Evolutionary conservation across 345 rosid species (phyloP), one percentile per base, ranked within the genome.

Genomic region (Tarenaya hassleriana): DNA sequence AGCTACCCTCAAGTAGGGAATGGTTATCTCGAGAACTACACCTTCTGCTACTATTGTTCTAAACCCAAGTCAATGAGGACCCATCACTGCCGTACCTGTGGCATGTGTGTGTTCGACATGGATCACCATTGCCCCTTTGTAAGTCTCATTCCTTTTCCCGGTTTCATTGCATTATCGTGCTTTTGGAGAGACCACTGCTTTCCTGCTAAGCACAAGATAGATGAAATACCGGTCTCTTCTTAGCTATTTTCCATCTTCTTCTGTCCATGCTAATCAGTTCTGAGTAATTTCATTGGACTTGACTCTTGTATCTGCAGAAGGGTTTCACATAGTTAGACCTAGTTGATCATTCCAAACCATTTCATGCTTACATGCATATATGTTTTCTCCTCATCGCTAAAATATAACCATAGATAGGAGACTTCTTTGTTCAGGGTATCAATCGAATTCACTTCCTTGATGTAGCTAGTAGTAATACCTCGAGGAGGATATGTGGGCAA

Each of bases 51-150:
- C 57, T 67, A 72, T 58, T 86, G 96, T 72, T 73, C 70, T 32
- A 84, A 66, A 75, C 96, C 92, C 9, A 91, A 91, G 72, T 82
- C 98, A 21, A 92, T 95, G 10, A 78, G 85, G 70, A 49, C 82
- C 45, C 96, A 87, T 81, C 98, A 91, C 69, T 91, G 98, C 59
- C 83, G 88, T 63, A 74, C 98, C 7, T 91, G 98, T 68, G 84
- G 86, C 63, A 75, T 68, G 70, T 91, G 96, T 73, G 69, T 91
- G 47, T 52, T 86, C 51, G 92, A 91, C 75, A 91, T 91, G 96
- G 98, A 91, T 75, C 98, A 91, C 71, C 98, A 86, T 72, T 91
- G 96, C 72, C 98, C 98, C 55, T 82, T 91, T 55, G 98, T 91
- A 79, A 84, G 95, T 76, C 61, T 37, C 43, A 16, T 54, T 18